Base-by-base conservation (phyloP, 2,329 filamentous ascomycete species). In the Botrytis cinerea region DNA sequence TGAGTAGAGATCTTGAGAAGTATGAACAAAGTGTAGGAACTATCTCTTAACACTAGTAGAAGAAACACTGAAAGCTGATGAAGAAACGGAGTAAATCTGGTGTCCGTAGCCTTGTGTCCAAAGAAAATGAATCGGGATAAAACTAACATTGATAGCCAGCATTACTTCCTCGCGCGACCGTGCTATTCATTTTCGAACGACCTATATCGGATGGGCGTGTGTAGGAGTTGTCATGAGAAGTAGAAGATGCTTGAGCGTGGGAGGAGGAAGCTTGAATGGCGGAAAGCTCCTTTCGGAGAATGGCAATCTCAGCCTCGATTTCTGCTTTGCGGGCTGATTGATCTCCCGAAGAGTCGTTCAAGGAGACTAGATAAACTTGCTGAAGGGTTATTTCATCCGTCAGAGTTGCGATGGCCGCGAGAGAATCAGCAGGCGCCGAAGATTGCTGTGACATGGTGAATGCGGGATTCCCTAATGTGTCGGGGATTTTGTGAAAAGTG, bases 301-400 rank as follows among this genome's bases (percentile, higher is more conserved):
- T 40, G 62, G 20, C 20, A 45, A 60, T 60, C 32, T 60, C 62
- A 25, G 62, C 51, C 40, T 46, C 51, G 18, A 46, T 46, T 59
- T 60, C 38, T 25, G 25, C 32, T 68, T 25, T 68, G 43, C 79
- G 77, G 32, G n/a, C 32, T 32, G 66, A 43, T 40, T 57, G 66
- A 48, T 72, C 71, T 16, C 80, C 72, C 20, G 78, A 68, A 2
- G 79, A 75, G 63, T 80, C 75, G 57, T 78, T 76, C n/a, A 87
- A 81, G 2, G 85, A 86, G 12, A 78, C 75, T 4, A 87, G 80
- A 32, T 87, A 81, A 68, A 84, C 83, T 64, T 80, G 80, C 74
- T 86, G 83, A 32, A 86, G 80, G 46, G 77, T 80, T 74, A 87
- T 78, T 72, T 86, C 84, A 66, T 85, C 83, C 28, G 75, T 76